Percentiles rank a stretch among this genome's conserved stretches.
phyloP scores from a whole-genome alignment of 768 basidiomycete genomes.

The Pisolithus marmoratus region DNA sequence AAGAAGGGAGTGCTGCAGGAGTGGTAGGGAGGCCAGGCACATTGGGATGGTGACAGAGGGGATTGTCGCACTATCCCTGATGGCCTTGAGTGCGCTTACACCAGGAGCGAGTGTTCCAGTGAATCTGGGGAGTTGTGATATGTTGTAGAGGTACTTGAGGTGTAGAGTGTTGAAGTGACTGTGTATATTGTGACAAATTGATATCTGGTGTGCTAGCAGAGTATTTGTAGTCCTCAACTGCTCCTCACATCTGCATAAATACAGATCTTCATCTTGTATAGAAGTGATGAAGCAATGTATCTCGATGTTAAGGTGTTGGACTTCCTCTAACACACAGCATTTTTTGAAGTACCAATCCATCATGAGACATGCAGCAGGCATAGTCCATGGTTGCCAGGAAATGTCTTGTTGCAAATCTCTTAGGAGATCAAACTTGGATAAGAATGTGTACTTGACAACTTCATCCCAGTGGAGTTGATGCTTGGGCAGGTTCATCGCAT shows the following conservation, averaged over 20 bases:
- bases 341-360: not conserved
- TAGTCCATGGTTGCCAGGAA: conserved; percentile 11
- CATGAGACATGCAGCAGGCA: conserved; percentile 5
- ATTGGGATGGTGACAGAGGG: too few relatives aligned
- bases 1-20: too few relatives aligned
- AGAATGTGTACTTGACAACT: conserved; percentile 14
- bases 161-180: too few relatives aligned
- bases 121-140: too few relatives aligned
- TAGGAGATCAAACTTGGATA: conserved; percentile 12
- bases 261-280: not conserved
- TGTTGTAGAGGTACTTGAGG: too few relatives aligned
- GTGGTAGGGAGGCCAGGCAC: too few relatives aligned
- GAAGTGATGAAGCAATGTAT: conserved; percentile 13
- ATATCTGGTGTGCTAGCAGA: too few relatives aligned
- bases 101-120: too few relatives aligned
- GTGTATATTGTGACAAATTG: too few relatives aligned
- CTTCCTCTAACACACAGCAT: not conserved
- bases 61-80: too few relatives aligned
- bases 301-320: conserved; percentile 15
- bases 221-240: not conserved
- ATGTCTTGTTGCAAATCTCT: conserved; percentile 11
- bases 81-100: too few relatives aligned
- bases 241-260: not conserved
- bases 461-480: conserved; percentile 14
- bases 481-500: not conserved